Conservation (phyloP, 371 early-diverging fungal genomes). For the Dichotomocladium elegans region DNA sequence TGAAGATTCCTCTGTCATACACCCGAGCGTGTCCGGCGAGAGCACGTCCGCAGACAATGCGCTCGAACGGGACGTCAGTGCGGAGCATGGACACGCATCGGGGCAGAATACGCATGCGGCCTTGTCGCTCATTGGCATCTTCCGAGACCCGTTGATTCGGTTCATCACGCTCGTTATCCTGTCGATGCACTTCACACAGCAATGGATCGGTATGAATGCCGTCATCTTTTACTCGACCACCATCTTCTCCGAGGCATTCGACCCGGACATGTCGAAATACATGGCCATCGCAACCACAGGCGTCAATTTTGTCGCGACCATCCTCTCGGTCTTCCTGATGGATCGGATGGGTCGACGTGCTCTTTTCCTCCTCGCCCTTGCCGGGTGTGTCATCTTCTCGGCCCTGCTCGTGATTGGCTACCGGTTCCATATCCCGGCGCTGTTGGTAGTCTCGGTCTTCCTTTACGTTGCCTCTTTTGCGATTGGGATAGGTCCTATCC, state of each 20-base stretch:
- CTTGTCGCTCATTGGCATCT: constrained; percentile 25
- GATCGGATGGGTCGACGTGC: constrained; percentile 73
- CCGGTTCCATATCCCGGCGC: constrained; percentile 16
- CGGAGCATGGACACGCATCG: constrained; percentile 9
- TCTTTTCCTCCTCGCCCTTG: constrained; percentile 59
- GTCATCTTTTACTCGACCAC: constrained; percentile 74
- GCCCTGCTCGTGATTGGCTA: constrained; percentile 49
- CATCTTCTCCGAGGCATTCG: constrained; percentile 50
- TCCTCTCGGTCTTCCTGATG: constrained; percentile 54
- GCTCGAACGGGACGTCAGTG: neutral
- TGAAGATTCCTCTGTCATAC: too few species aligned
- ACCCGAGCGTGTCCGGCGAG: too few species aligned
- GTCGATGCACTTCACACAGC: constrained; percentile 65
- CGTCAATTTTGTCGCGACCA: constrained; percentile 53
- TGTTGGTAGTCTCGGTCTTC: constrained; percentile 32
- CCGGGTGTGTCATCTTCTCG: constrained; percentile 50
- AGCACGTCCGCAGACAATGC: constrained; percentile 11
- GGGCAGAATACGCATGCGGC: constrained; percentile 20
- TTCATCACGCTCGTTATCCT: constrained; percentile 47
- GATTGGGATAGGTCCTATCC: constrained; percentile 46
- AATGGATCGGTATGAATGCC: constrained; percentile 84
- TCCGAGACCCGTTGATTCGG: constrained; percentile 27
- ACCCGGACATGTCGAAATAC: constrained; percentile 37
- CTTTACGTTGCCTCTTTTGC: constrained; percentile 58
- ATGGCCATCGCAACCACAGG: constrained; percentile 54